Base-by-base conservation (phyloP, 495 filamentous ascomycete genomes). In the Xeromyces bisporus region DNA sequence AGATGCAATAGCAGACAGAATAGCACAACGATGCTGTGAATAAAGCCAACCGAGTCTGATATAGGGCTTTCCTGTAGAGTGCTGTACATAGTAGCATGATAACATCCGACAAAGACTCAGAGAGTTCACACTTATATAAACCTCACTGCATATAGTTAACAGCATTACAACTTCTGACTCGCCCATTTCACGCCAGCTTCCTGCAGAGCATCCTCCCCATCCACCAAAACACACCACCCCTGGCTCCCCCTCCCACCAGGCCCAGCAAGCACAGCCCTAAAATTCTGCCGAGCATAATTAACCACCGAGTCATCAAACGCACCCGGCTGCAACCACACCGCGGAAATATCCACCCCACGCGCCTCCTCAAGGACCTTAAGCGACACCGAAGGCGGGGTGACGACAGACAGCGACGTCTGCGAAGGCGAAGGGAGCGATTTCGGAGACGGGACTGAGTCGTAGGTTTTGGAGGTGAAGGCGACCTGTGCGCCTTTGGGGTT, bases 261-360 rank as follows among this genome's bases (percentile, higher is more conserved):
- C 12, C 69, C 69, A 3, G 77, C 83, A 40, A 92, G 64, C 15
- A 73, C 77, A 15, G 73, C 73, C 39, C 69, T 57, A 48, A 87
- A 83, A 43, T 66, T 64, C 40, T 47, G 55, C 35, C 47, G 54
- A 13, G 82, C 82, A 53, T 64, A 89, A 6, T 60, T 58, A 38
- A 92, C 43, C 26, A 78, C 77, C 24, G 71, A 64, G 15, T 76
- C 66, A 48, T 93, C 71, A 42, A 79, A 94, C 6, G 71, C 84
- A 1, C 87, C 87, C 0, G 89, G 89, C 53, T 97, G 89, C 35
- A 97, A 52, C 79, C 85, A 97, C 9, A 94, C 81, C 9, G 77
- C 72, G 2, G 67, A 66, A 6, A 94, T 65, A 0, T 86, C 85
- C 3, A 80, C 66, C 15, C 71, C 66, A 48, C 80, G 78, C 1